phyloP scores from a whole-genome alignment of 2,329 filamentous ascomycete genomes.

The Colletotrichum navitas region DNA sequence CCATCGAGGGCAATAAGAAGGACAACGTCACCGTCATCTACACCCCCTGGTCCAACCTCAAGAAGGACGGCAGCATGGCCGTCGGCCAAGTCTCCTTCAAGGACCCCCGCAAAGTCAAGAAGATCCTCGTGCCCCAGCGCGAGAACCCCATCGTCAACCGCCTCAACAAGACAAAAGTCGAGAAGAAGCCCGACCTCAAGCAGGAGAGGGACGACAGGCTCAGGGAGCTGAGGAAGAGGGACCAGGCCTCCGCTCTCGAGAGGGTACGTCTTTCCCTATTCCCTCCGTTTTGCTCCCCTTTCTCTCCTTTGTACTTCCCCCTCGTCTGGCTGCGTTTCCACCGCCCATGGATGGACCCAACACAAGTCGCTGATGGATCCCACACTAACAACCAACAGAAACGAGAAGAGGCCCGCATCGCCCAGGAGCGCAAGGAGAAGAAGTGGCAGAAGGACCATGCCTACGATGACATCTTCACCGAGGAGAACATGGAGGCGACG shows the following conservation, averaged over 20 bases:
- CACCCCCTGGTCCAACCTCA: constrained; percentile 96
- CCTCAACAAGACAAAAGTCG: constrained; percentile 96
- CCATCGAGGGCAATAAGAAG: constrained; percentile 99
- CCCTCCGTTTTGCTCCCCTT: constrained; percentile 13
- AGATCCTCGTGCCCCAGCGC: constrained; percentile 81
- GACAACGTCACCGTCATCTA: constrained; percentile 98
- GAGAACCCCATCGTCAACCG: constrained; percentile 95
- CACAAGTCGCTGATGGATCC: too few relatives aligned
- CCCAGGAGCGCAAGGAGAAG: constrained; percentile 86
- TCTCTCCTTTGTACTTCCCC: background rate
- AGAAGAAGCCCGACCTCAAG: constrained; percentile 86
- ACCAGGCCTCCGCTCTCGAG: constrained; percentile 72
- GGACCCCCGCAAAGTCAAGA: constrained; percentile 86
- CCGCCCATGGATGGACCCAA: background rate
- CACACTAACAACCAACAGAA: constrained; percentile 60
- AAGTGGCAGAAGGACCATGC: constrained; percentile 98
- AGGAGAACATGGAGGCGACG: constrained; percentile 80
- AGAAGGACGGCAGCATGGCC: constrained; percentile 96
- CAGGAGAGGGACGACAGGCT: constrained; percentile 84
- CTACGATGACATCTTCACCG: constrained; percentile 91
- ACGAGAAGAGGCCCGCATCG: constrained; percentile 80
- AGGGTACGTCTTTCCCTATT: constrained; percentile 63
- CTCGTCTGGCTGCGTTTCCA: background rate
- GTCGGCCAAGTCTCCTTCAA: constrained; percentile 96
- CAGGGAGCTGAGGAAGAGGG: constrained; percentile 77